phyloP scores from a whole-genome alignment of 441 rosid genomes.

The Theobroma grandiflorum region DNA sequence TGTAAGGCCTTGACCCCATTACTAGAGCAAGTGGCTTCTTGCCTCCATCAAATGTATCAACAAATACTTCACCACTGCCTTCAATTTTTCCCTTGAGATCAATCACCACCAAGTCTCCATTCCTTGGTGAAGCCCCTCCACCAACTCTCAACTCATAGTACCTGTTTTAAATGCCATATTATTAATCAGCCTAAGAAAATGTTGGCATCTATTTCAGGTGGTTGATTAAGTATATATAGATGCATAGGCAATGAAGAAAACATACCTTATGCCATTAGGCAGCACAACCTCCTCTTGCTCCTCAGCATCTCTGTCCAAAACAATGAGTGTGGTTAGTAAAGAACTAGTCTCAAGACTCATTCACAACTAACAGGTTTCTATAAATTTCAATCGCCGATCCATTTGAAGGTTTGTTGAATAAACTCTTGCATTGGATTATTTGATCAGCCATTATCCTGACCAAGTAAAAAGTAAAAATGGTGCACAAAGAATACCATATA shows the following conservation, averaged over 20 bases:
- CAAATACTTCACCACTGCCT: constrained; percentile 67
- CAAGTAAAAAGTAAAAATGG: neutral
- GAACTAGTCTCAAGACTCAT: neutral
- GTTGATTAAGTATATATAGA: neutral
- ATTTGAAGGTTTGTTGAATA: neutral
- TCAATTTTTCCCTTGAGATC: constrained; percentile 67
- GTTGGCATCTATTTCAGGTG: neutral
- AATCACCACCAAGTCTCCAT: constrained; percentile 83
- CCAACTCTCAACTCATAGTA: constrained; percentile 79
- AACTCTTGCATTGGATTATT: neutral
- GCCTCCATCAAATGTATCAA: constrained; percentile 64
- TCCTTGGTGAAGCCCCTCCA: constrained; percentile 71
- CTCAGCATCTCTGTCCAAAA: constrained; percentile 60
- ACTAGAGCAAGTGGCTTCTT: constrained; percentile 74
- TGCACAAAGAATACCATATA: neutral
- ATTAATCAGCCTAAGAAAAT: neutral
- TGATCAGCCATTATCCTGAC: neutral
- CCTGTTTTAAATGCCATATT: constrained; percentile 43
- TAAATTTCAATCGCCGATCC: neutral
- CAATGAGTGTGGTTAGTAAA: constrained; percentile 5
- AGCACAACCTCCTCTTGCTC: constrained; percentile 71
- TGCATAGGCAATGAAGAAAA: neutral
- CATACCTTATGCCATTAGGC: constrained; percentile 87
- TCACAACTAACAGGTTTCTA: neutral
- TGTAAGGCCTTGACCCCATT: constrained; percentile 88